Percentiles rank a stretch among this genome's conserved stretches.
Evolutionary conservation across 106 monocot species (phyloP).

Genomic region (Dioscorea dumetorum): DNA sequence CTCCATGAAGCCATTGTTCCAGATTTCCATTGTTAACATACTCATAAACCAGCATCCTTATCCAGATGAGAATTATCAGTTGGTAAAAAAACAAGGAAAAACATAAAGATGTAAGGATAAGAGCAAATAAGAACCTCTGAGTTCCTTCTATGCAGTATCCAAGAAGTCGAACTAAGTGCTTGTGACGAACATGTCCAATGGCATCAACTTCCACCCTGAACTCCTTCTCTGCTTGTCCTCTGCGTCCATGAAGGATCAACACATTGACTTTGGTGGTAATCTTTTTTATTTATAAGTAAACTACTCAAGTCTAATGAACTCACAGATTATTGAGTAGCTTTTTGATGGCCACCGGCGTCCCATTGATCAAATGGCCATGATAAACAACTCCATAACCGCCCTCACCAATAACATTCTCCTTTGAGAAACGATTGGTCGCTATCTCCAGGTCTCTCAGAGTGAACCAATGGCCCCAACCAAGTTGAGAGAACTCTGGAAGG

Average conservation of each 20-base stretch:
- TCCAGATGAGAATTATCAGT: too few relatives aligned
- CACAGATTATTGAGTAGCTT: slow-evolving; percentile 33
- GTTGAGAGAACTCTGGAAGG: slow-evolving; percentile 5
- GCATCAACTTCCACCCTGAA: slow-evolving; percentile 39
- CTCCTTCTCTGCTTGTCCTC: slow-evolving; percentile 37
- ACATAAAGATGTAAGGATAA: too few relatives aligned
- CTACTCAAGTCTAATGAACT: not conserved
- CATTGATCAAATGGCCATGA: slow-evolving; percentile 13
- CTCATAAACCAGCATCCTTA: slow-evolving; percentile 50
- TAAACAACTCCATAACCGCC: slow-evolving; percentile 32
- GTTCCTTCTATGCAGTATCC: slow-evolving; percentile 35
- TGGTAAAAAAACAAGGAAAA: too few relatives aligned
- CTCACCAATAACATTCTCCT: slow-evolving; percentile 22
- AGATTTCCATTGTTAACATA: slow-evolving; percentile 41
- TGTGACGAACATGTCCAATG: slow-evolving; percentile 37
- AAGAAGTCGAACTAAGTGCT: slow-evolving; percentile 35
- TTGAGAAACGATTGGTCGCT: slow-evolving; percentile 19
- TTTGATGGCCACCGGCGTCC: slow-evolving; percentile 24
- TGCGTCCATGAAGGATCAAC: not conserved
- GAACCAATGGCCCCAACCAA: too few relatives aligned
- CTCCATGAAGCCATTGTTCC: slow-evolving; percentile 41
- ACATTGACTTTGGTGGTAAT: too few relatives aligned
- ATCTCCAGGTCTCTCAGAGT: slow-evolving; percentile 20
- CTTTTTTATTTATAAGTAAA: too few relatives aligned
- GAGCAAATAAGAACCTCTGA: slow-evolving; percentile 12